Conservation (phyloP, 1,284 basidiomycete genomes). For the Hemileia vastatrix region DNA sequence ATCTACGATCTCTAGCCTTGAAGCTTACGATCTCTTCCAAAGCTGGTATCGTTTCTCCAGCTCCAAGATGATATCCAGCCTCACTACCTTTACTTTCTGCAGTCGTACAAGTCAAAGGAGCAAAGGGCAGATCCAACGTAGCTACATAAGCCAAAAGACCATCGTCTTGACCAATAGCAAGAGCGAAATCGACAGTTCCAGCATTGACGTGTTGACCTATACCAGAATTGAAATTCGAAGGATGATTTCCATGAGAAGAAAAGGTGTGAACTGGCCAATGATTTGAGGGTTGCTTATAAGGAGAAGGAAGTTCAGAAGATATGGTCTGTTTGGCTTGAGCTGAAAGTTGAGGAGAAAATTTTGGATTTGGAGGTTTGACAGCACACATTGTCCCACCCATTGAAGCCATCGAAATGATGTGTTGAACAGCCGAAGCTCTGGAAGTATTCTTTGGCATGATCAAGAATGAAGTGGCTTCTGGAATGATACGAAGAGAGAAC, state of each 20-base stretch:
- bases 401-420: too few species aligned
- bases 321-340: not conserved
- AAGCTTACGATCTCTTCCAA: conserved; percentile 37
- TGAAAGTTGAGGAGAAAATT: not conserved
- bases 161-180: conserved; percentile 39
- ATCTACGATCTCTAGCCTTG: conserved; percentile 32
- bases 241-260: conserved; percentile 1
- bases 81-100: conserved; percentile 29
- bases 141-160: conserved; percentile 38
- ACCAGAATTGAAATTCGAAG: conserved; percentile 3
- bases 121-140: conserved; percentile 38
- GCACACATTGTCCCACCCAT: too few species aligned
- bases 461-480: conserved; percentile 65
- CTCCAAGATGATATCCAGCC: conserved; percentile 34
- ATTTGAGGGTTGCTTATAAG: conserved; percentile 36
- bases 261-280: conserved; percentile 26
- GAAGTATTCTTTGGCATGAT: too few species aligned
- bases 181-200: conserved; percentile 39
- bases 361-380: too few species aligned
- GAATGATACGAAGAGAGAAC: conserved; percentile 65
- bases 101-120: conserved; percentile 40
- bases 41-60: conserved; percentile 31
- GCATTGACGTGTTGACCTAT: conserved; percentile 26
- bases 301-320: not conserved
- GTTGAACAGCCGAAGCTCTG: too few species aligned